A percentile compares a stretch with the other conserved stretches of the same genome.
Evolutionary conservation across 768 basidiomycete species (phyloP).

Genomic region (Boletus rubescentipes): DNA sequence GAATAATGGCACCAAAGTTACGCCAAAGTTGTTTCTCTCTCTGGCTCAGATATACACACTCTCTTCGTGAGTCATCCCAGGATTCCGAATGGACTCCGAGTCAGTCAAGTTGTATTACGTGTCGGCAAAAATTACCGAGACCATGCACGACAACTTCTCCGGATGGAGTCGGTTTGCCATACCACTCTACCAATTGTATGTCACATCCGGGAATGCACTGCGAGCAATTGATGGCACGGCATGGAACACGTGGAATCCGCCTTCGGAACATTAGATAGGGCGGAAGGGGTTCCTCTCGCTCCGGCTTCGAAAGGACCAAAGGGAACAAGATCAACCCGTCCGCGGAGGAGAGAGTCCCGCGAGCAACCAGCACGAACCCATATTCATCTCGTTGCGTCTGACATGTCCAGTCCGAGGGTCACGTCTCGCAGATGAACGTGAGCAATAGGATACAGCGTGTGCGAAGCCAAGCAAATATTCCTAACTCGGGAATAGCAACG

Average conservation of each 20-base stretch:
- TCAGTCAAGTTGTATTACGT: not conserved
- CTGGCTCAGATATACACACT: too few relatives aligned
- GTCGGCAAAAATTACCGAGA: not conserved
- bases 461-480: conserved; percentile 8
- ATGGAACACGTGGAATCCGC: not conserved
- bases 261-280: conserved; percentile 9
- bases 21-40: not conserved
- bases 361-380: not conserved
- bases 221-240: conserved; percentile 6
- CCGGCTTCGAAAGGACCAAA: conserved; percentile 14
- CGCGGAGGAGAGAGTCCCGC: conserved; percentile 24
- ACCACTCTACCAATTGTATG: not conserved
- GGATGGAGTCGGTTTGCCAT: not conserved
- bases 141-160: not conserved
- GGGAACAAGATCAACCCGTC: conserved; percentile 23
- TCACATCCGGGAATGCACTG: not conserved
- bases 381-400: conserved; percentile 10
- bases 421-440: conserved; percentile 22
- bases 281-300: conserved; percentile 3
- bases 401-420: conserved; percentile 14
- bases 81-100: too few relatives aligned
- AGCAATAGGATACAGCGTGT: conserved; percentile 17
- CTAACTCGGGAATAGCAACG: conserved; percentile 26
- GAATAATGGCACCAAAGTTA: not conserved
- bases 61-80: too few relatives aligned